Evolutionary conservation across 2,329 filamentous ascomycete genomes (phyloP).

Genomic region (Fusarium oligoseptatum): DNA sequence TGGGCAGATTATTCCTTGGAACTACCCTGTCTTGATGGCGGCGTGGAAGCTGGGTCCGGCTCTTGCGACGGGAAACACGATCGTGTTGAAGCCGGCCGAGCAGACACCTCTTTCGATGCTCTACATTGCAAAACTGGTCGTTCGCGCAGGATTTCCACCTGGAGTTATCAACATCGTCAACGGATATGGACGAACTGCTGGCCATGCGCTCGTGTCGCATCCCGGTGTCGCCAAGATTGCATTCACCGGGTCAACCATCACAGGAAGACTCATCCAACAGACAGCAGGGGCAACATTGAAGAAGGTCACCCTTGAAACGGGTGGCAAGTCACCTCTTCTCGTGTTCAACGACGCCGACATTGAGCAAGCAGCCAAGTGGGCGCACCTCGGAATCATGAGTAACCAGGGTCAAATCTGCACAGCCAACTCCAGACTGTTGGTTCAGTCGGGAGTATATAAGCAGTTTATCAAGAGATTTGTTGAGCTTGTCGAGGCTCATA

Average conservation of each 20-base stretch:
- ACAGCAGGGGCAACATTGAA: not conserved
- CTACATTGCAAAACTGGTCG: not conserved
- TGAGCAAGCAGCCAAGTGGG: not conserved
- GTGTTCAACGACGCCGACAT: not conserved
- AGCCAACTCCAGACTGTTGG: not conserved
- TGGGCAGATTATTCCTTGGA: constrained; percentile 82
- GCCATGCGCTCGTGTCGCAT: not conserved
- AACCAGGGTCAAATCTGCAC: constrained; percentile 3
- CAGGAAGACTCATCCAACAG: not conserved
- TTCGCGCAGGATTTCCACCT: not conserved
- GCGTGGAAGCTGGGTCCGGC: not conserved
- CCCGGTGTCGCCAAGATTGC: not conserved
- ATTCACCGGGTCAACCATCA: not conserved
- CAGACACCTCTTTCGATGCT: not conserved
- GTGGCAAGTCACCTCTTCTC: constrained; percentile 2
- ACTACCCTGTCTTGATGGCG: constrained; percentile 59
- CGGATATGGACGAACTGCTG: not conserved
- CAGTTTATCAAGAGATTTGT: not conserved
- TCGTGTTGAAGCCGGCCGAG: not conserved
- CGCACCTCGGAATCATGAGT: not conserved
- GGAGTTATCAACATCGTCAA: not conserved
- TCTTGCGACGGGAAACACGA: not conserved
- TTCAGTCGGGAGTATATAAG: not conserved
- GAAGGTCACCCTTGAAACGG: not conserved
- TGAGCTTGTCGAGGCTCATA: not conserved